A percentile compares a stretch with the other conserved stretches of the same genome.
Evolutionary conservation across 345 rosid genomes (phyloP).

Genomic region (Citrus australasica): DNA sequence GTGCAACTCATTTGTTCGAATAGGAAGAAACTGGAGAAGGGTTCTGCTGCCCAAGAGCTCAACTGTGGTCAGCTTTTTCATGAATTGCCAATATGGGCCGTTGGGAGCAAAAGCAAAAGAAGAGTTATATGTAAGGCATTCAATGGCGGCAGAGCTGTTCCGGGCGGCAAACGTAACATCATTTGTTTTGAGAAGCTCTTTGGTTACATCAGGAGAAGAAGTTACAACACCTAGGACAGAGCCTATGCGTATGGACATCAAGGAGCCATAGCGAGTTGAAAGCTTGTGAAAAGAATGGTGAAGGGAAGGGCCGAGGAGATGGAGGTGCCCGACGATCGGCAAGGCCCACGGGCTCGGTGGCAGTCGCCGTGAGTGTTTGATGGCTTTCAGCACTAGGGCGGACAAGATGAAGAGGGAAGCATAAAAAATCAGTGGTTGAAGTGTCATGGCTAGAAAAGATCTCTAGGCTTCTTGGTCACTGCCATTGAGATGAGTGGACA

Average conservation of each 20-base stretch:
- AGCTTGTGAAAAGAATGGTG: conserved; percentile 33
- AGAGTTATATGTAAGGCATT: conserved; percentile 35
- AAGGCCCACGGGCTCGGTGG: conserved; percentile 40
- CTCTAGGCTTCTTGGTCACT: not conserved
- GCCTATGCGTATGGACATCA: conserved; percentile 33
- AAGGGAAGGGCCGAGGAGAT: conserved; percentile 36
- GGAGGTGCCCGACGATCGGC: conserved; percentile 48
- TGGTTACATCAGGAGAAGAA: conserved; percentile 35
- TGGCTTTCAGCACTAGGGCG: not conserved
- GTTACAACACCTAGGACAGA: conserved; percentile 34
- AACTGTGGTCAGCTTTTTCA: conserved; percentile 35
- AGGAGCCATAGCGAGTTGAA: conserved; percentile 24
- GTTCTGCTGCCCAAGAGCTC: conserved; percentile 44
- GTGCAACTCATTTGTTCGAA: conserved; percentile 25
- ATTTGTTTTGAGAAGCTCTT: conserved; percentile 32
- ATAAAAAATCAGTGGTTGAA: not conserved
- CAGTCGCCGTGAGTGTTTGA: not conserved
- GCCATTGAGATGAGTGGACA: not conserved
- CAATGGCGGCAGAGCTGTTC: conserved; percentile 30
- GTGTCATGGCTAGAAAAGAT: not conserved
- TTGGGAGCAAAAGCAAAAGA: conserved; percentile 43
- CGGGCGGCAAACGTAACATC: conserved; percentile 38
- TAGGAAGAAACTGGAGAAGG: conserved; percentile 32
- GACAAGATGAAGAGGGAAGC: not conserved
- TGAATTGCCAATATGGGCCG: conserved; percentile 47